Evolutionary conservation across 805 yeast species (phyloP).

Genomic region (Teunomyces stri): DNA sequence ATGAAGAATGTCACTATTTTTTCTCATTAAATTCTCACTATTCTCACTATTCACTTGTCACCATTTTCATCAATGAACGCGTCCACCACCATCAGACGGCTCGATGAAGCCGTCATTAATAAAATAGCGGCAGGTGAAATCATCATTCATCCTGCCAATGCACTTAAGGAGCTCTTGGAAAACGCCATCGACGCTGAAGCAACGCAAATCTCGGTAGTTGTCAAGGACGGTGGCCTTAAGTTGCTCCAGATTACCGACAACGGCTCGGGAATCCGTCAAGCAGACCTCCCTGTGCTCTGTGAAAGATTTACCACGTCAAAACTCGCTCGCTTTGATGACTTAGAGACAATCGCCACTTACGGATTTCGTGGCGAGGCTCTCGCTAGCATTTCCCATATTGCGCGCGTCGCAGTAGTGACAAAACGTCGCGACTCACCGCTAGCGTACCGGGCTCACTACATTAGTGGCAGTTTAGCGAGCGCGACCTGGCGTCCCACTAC

Average conservation of each 20-base stretch:
- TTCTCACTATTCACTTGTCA: too few species aligned
- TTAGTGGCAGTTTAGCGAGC: constrained; percentile 60
- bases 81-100: constrained; percentile 26
- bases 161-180: constrained; percentile 88
- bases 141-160: constrained; percentile 90
- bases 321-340: constrained; percentile 69
- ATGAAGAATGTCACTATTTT: background rate
- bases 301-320: constrained; percentile 93
- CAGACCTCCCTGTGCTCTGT: constrained; percentile 78
- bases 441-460: constrained; percentile 71
- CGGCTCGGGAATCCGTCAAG: constrained; percentile 75
- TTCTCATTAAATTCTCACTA: too few species aligned
- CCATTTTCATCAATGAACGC: background rate
- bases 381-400: constrained; percentile 88
- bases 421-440: constrained; percentile 58
- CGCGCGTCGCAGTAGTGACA: constrained; percentile 77
- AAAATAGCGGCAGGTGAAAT: constrained; percentile 97
- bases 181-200: constrained; percentile 88
- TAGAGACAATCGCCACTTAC: constrained; percentile 67
- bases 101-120: constrained; percentile 75
- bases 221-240: constrained; percentile 92
- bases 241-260: constrained; percentile 84
- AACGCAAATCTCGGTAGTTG: constrained; percentile 68
- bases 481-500: constrained; percentile 34
- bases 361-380: constrained; percentile 98